phyloP scores from a whole-genome alignment of 2,329 filamentous ascomycete genomes.

The Ceratocystis colombiana region DNA sequence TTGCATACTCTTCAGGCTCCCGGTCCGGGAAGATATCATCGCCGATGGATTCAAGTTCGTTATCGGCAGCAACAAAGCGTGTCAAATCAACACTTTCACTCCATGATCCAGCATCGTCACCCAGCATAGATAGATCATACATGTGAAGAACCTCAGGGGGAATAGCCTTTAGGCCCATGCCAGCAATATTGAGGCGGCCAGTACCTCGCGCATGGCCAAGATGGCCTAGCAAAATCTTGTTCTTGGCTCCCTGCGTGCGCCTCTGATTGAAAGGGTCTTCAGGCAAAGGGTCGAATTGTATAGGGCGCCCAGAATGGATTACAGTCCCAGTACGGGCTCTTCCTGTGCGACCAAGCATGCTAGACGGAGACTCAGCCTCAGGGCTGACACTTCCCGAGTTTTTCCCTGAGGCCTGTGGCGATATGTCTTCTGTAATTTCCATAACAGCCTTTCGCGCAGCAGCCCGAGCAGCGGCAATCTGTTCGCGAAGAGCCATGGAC shows the following conservation, averaged over 20 bases:
- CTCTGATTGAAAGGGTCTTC: slow-evolving; percentile 61
- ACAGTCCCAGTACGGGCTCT: slow-evolving; percentile 24
- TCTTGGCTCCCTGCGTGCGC: slow-evolving; percentile 46
- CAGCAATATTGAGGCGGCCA: slow-evolving; percentile 80
- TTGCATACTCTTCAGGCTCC: slow-evolving; percentile 38
- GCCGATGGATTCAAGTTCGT: slow-evolving; percentile 66
- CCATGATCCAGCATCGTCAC: slow-evolving; percentile 60
- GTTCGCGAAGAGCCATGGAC: slow-evolving; percentile 71
- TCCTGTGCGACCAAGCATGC: slow-evolving; percentile 38
- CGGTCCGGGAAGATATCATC: slow-evolving; percentile 71
- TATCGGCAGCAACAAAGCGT: slow-evolving; percentile 77
- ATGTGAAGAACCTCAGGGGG: slow-evolving; percentile 77
- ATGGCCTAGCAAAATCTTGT: slow-evolving; percentile 61
- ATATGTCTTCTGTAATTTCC: slow-evolving; percentile 29
- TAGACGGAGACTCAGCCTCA: not conserved
- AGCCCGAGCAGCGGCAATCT: slow-evolving; percentile 86
- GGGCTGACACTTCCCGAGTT: not conserved
- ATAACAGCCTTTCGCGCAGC: slow-evolving; percentile 51
- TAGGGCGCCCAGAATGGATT: slow-evolving; percentile 17
- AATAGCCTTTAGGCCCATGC: slow-evolving; percentile 67
- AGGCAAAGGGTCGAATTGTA: slow-evolving; percentile 9
- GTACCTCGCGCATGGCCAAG: slow-evolving; percentile 63
- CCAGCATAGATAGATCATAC: slow-evolving; percentile 68
- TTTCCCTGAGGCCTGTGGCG: slow-evolving; percentile 6
- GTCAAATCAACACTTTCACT: slow-evolving; percentile 83